Conservation (phyloP, 192 early-diverging fungal species). For the Backusella liffmaniae region DNA sequence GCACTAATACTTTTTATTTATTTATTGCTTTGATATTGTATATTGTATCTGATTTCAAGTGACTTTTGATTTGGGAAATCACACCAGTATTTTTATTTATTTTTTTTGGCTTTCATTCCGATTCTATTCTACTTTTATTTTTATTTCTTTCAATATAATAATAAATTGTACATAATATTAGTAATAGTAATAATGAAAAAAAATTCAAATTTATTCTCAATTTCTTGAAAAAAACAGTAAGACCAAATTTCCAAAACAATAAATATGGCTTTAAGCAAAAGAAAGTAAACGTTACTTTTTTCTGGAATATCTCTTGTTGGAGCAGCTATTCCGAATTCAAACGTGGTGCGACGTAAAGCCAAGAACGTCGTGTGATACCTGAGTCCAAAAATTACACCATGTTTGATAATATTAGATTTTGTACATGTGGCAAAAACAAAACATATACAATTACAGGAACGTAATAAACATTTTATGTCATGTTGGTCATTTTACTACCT, state of each 20-base stretch:
- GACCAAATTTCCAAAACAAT: background rate
- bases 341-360: background rate
- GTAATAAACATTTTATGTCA: background rate
- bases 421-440: constrained; percentile 13
- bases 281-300: background rate
- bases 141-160: background rate
- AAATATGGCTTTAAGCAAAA: background rate
- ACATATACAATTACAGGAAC: background rate
- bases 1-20: background rate
- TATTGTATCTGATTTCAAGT: constrained; percentile 1
- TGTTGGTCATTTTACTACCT: background rate
- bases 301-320: constrained; percentile 9
- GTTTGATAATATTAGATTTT: constrained; percentile 6
- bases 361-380: constrained; percentile 11
- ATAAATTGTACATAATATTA: constrained; percentile 5
- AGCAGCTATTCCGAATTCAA: background rate
- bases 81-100: background rate
- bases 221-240: no score
- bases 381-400: constrained; percentile 5
- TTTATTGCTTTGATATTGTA: background rate
- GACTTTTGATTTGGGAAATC: background rate
- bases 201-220: background rate
- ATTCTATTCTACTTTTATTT: background rate
- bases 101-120: background rate
- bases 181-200: background rate